Percentiles rank a stretch among this genome's conserved stretches.
phyloP scores from a whole-genome alignment of 768 basidiomycete genomes.

The Trametes cinnabarina region DNA sequence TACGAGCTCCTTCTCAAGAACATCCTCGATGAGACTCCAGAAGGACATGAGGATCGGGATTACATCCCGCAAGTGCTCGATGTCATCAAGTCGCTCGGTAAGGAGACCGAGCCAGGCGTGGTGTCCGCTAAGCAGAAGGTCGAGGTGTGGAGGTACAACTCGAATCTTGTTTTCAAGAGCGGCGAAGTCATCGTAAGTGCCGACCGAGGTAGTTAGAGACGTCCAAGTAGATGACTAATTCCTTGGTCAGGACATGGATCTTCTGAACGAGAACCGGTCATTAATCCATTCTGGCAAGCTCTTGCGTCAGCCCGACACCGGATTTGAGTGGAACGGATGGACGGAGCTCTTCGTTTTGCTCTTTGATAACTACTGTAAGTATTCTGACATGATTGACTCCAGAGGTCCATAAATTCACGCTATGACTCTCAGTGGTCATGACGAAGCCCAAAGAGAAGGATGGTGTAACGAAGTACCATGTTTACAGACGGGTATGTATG shows the following conservation, averaged over 20 bases:
- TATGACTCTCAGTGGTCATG: constrained; percentile 67
- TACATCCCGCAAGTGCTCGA: constrained; percentile 85
- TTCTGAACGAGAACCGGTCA: constrained; percentile 78
- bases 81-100: constrained; percentile 81
- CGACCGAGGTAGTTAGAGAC: not conserved
- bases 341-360: constrained; percentile 85
- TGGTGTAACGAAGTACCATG: constrained; percentile 69
- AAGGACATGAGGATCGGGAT: constrained; percentile 76
- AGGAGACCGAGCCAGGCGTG: constrained; percentile 86
- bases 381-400: not conserved
- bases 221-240: not conserved
- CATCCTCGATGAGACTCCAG: constrained; percentile 73
- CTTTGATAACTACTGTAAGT: constrained; percentile 92
- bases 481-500: constrained; percentile 65
- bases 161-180: constrained; percentile 73
- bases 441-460: constrained; percentile 83
- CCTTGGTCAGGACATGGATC: constrained; percentile 74
- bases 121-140: constrained; percentile 85
- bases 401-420: constrained; percentile 12
- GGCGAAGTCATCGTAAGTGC: constrained; percentile 63
- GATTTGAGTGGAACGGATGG: constrained; percentile 88
- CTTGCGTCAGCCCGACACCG: constrained; percentile 83
- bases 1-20: constrained; percentile 83
- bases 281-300: constrained; percentile 83
- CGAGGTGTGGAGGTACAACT: constrained; percentile 83